phyloP scores from a whole-genome alignment of 805 yeast genomes.

The Isabelozyma rhagii region DNA sequence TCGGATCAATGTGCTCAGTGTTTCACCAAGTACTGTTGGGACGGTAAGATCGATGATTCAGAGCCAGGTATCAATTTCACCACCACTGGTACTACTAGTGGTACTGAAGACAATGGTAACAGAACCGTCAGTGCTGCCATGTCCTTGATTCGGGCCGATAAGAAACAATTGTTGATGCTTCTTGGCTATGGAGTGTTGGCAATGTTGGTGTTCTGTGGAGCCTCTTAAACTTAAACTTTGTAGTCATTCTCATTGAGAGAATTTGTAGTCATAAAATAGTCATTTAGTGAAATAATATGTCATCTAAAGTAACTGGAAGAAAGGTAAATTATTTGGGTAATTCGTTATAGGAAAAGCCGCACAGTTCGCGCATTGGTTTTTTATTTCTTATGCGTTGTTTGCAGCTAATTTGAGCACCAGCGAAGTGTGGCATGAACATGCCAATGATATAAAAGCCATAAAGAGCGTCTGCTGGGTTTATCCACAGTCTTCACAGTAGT shows the following conservation, averaged over 20 bases:
- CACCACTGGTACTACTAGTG: slow-evolving; percentile 25
- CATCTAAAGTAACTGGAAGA: no score
- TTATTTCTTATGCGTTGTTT: no score
- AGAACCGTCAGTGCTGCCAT: slow-evolving; percentile 14
- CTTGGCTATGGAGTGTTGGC: slow-evolving; percentile 19
- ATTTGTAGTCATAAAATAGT: no score
- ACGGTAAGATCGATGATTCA: slow-evolving; percentile 36
- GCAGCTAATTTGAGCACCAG: no score
- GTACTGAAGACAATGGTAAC: slow-evolving; percentile 17
- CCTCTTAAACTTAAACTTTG: not conserved
- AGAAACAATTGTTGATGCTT: slow-evolving; percentile 7
- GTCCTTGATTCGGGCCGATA: slow-evolving; percentile 9
- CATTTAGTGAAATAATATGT: no score
- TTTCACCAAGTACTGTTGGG: slow-evolving; percentile 75
- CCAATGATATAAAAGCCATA: not conserved
- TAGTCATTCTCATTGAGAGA: not conserved
- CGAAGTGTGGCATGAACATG: no score
- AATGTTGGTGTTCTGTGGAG: slow-evolving; percentile 11
- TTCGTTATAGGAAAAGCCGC: no score
- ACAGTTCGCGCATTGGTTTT: no score
- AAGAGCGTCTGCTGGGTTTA: not conserved
- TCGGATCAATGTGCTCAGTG: slow-evolving; percentile 71
- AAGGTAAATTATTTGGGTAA: no score
- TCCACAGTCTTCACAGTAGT: not conserved
- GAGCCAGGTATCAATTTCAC: slow-evolving; percentile 26